These are phyloP conservation scores for Chrysanthemum lavandulifolium DNA, from an alignment of 129 eudicot species.

Conservation along the genomic window DNA sequence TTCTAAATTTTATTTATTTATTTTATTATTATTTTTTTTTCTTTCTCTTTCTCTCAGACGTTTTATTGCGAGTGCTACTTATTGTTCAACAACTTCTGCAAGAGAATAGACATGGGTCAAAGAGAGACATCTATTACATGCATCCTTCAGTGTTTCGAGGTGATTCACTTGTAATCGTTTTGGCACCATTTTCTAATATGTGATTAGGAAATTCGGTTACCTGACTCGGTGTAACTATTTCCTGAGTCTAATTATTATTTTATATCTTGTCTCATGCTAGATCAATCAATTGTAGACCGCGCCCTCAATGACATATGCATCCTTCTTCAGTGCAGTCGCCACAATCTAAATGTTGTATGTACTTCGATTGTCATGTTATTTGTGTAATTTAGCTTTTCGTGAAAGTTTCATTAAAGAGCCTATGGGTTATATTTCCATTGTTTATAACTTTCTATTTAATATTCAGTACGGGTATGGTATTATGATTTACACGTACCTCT, in stretches of 20 bases:
- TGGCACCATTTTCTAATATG: background rate
- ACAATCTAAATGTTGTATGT: slow-evolving; percentile 91
- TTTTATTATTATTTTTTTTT: too few relatives aligned
- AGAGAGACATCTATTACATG: slow-evolving; percentile 96
- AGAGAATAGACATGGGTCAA: slow-evolving; percentile 90
- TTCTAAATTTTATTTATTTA: slow-evolving; percentile 20
- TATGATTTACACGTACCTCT: background rate
- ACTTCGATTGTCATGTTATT: background rate
- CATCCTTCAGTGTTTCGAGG: slow-evolving; percentile 88
- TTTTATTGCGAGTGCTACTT: slow-evolving; percentile 71
- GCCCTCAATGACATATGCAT: slow-evolving; percentile 89
- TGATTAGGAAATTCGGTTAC: background rate
- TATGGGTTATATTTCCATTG: background rate
- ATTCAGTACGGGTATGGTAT: background rate
- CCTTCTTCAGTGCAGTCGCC: slow-evolving; percentile 95
- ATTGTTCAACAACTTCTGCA: slow-evolving; percentile 92
- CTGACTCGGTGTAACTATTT: slow-evolving; percentile 2
- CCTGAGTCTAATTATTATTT: slow-evolving; percentile 10
- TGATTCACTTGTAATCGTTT: slow-evolving; percentile 21
- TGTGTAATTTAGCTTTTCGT: slow-evolving; percentile 3
- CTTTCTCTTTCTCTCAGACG: slow-evolving; percentile 66
- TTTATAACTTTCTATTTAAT: slow-evolving; percentile 9
- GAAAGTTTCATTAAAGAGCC: slow-evolving; percentile 8
- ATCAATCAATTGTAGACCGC: slow-evolving; percentile 84
- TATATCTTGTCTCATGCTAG: slow-evolving; percentile 34